Base-by-base conservation (phyloP, 306 rosid species). In the Gynostemma pentaphyllum region DNA sequence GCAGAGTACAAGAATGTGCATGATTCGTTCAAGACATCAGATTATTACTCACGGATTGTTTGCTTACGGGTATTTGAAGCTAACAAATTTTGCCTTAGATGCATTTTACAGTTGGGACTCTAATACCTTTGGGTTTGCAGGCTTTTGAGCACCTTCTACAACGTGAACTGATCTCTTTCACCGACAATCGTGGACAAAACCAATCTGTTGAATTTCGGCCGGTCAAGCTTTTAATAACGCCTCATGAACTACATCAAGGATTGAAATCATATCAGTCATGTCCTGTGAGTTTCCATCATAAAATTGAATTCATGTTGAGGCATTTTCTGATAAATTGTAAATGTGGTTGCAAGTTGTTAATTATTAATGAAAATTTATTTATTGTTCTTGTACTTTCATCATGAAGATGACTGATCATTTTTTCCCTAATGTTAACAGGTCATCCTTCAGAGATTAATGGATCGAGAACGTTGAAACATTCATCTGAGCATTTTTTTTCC, bases 131-230 rank as follows among this genome's bases (percentile, higher is more conserved):
- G n/a, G 5, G 64, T 57, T 12, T 72, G 78, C 90, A 92, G 96
- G 96, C 96, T 56, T 86, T 92, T 78, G 94, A 92, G 75, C 96
- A 88, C 73, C 98, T 92, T 67, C 72, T 86, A 44, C 80, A 74
- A 52, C 80, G 90, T 22, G 92, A 83, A 73, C 45, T 92, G 39
- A 79, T 92, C 75, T 74, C 85, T 70, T 88, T 84, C 76, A 22
- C 89, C 2, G 96, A 88, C 80, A 85, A 61, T 63, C 82, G 88
- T 72, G 95, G 82, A 62, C 80, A 82, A 13, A 81, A 72, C 67
- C 88, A 76, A 45, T 80, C 95, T 9, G 61, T 86, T 30, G 95
- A 86, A 63, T 92, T 79, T 48, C 86, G 86, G 62, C 81, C 95
- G 10, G 95, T 79, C 32, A 86, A 88, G 84, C 90, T 88, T n/a